Percentiles rank a stretch among this genome's conserved stretches.
phyloP scores from a whole-genome alignment of 1,284 basidiomycete species.

The Peniophora sp. region DNA sequence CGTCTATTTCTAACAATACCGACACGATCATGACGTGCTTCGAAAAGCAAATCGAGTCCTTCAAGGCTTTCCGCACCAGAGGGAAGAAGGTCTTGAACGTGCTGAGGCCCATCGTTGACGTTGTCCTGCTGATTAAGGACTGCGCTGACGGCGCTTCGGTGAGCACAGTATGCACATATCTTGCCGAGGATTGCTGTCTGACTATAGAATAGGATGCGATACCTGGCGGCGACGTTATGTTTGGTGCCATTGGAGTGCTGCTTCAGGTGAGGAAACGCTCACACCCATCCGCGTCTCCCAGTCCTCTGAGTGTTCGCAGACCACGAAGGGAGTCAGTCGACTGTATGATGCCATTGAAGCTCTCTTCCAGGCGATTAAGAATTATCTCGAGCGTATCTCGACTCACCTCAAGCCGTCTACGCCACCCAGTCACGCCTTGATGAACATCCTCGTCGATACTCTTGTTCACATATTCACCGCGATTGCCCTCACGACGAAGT shows the following conservation, averaged over 20 bases:
- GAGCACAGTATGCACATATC: no score
- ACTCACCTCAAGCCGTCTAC: background rate
- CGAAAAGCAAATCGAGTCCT: no score
- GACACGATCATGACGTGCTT: no score
- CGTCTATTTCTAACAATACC: no score
- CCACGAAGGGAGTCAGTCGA: background rate
- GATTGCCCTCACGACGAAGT: background rate
- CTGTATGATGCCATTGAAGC: background rate
- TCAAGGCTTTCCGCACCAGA: no score
- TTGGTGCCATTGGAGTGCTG: background rate
- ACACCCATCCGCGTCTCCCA: background rate
- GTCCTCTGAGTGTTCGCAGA: background rate
- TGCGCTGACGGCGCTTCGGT: background rate
- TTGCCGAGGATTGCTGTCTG: background rate
- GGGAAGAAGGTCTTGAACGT: no score
- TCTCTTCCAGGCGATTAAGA: background rate
- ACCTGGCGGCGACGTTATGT: background rate
- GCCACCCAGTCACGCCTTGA: background rate
- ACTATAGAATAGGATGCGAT: background rate
- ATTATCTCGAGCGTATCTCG: background rate
- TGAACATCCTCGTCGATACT: background rate
- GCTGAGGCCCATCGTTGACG: background rate
- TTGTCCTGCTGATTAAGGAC: background rate
- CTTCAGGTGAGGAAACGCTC: background rate
- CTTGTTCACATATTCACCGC: background rate